Conservation (phyloP, 2,329 filamentous ascomycete genomes). For the Neurospora sp. region DNA sequence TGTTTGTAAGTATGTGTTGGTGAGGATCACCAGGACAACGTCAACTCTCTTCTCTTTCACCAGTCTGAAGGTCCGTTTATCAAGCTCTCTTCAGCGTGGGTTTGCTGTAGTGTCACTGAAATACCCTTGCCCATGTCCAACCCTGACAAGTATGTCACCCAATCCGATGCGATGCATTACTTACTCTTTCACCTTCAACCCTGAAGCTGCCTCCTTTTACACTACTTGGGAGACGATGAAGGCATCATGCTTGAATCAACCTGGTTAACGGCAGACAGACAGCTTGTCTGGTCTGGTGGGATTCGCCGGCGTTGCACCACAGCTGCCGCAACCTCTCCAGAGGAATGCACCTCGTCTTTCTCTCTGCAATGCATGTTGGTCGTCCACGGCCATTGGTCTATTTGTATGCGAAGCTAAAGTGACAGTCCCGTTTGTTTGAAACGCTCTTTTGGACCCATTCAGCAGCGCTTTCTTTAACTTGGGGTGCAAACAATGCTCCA, state of each 20-base stretch:
- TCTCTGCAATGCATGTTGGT: not conserved
- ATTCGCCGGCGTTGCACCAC: not conserved
- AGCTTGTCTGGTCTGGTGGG: not conserved
- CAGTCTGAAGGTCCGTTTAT: not conserved
- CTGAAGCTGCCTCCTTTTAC: not conserved
- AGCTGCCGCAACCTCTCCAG: not conserved
- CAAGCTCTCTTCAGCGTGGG: not conserved
- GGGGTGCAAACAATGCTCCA: not conserved
- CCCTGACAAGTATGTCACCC: not conserved
- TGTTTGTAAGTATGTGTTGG: not conserved
- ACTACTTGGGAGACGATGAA: not conserved
- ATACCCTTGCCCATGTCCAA: not conserved
- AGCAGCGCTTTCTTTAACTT: not conserved
- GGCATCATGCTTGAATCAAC: not conserved
- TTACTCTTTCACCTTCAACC: not conserved
- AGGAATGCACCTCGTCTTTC: not conserved
- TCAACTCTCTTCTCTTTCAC: not conserved
- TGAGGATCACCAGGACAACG: not conserved
- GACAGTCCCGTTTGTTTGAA: not conserved
- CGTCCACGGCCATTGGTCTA: not conserved
- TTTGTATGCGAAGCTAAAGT: not conserved
- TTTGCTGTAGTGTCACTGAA: not conserved
- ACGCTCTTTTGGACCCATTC: not conserved
- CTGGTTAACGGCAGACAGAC: not conserved
- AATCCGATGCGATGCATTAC: not conserved